These are phyloP conservation scores for Backusella macrospora DNA, from an alignment of 192 early-diverging fungal species.

Conservation along the genomic window DNA sequence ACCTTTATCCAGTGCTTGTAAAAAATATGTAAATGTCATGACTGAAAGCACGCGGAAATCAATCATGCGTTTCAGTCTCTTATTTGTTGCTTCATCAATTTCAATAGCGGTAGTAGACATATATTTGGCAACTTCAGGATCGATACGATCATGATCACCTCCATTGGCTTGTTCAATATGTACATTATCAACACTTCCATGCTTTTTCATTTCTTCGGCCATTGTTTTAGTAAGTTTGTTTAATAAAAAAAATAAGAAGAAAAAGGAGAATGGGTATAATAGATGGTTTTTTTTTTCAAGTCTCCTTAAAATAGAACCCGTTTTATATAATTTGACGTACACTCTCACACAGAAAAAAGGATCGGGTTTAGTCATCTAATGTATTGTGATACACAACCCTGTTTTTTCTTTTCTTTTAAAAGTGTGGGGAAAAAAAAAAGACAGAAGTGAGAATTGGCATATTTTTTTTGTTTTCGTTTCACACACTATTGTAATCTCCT, in stretches of 20 bases:
- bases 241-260: neutral
- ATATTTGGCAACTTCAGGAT: constrained; percentile 29
- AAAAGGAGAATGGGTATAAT: neutral
- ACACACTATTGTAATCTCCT: constrained; percentile 7
- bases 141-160: constrained; percentile 25
- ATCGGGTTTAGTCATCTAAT: neutral
- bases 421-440: constrained; percentile 13
- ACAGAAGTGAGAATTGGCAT: neutral
- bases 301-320: neutral
- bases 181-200: neutral
- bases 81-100: constrained; percentile 26
- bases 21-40: constrained; percentile 24
- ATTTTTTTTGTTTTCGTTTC: constrained; percentile 5
- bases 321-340: neutral
- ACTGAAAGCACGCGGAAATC: constrained; percentile 17
- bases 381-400: neutral
- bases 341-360: neutral
- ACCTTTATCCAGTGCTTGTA: constrained; percentile 30
- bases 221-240: neutral
- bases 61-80: constrained; percentile 22
- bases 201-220: neutral
- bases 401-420: no score
- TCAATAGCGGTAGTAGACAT: constrained; percentile 5
- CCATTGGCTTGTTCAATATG: constrained; percentile 11
- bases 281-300: no score